Evolutionary conservation across 2,329 filamentous ascomycete species (phyloP).

Genomic region (Ceratocystis destructans): DNA sequence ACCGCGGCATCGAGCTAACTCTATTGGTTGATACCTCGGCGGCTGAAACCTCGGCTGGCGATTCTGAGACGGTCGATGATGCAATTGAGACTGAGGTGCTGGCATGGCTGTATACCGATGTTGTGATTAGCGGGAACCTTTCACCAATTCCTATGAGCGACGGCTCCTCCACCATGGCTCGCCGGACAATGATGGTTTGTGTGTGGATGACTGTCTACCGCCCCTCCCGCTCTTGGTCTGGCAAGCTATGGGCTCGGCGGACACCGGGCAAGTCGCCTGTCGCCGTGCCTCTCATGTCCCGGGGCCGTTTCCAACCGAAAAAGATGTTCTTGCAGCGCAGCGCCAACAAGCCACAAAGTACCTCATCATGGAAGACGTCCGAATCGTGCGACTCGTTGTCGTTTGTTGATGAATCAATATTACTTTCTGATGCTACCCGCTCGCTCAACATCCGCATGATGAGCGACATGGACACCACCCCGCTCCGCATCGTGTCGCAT

Average conservation of each 20-base stretch:
- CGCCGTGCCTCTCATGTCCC: constrained; percentile 19
- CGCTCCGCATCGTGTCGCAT: constrained; percentile 18
- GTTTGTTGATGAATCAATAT: not conserved
- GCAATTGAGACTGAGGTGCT: constrained; percentile 18
- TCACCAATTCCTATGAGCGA: constrained; percentile 9
- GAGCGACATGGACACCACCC: constrained; percentile 12
- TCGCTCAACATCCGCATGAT: constrained; percentile 14
- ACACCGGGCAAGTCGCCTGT: constrained; percentile 18
- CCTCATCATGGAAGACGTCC: constrained; percentile 5
- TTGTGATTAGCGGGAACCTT: constrained; percentile 14
- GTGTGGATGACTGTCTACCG: constrained; percentile 20
- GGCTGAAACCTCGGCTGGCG: not conserved
- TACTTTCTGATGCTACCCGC: not conserved
- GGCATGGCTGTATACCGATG: constrained; percentile 20
- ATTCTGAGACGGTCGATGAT: not conserved
- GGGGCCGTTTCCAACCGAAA: constrained; percentile 18
- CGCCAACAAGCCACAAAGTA: not conserved
- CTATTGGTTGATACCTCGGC: constrained; percentile 18
- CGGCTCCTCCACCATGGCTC: constrained; percentile 8
- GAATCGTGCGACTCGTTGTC: not conserved
- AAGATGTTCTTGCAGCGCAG: constrained; percentile 20
- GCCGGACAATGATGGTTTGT: constrained; percentile 20
- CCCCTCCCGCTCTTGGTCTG: constrained; percentile 9
- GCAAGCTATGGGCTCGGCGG: constrained; percentile 16
- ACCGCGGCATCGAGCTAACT: constrained; percentile 19